A percentile compares a stretch with the other conserved stretches of the same genome.
These are phyloP conservation scores for Domatiomyces catenatus DNA, from an alignment of 2,329 filamentous ascomycete genomes.

Conservation along the genomic window DNA sequence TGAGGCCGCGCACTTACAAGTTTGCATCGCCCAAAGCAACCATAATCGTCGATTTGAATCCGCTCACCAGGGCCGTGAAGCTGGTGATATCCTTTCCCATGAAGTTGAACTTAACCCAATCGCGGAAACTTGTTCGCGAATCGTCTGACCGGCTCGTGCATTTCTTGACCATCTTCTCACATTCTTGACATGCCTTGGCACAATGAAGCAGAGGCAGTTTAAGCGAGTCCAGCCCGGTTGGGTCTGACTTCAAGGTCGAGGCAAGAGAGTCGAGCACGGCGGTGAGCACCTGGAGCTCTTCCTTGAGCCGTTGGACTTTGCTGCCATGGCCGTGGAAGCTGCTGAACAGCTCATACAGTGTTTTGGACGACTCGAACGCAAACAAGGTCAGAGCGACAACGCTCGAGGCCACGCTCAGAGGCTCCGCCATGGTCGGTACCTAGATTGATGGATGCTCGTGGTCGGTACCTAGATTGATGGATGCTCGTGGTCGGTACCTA, in stretches of 20 bases:
- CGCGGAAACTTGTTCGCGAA: constrained; percentile 11
- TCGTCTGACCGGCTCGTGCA: constrained; percentile 8
- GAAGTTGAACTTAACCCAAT: constrained; percentile 10
- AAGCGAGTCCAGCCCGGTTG: constrained; percentile 11
- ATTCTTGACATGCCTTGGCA: constrained; percentile 14
- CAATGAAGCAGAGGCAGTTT: constrained; percentile 16
- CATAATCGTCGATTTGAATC: constrained; percentile 19
- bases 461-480: not conserved
- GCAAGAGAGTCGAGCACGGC: constrained; percentile 10
- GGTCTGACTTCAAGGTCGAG: constrained; percentile 6
- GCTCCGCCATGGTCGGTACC: constrained; percentile 13
- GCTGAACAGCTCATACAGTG: constrained; percentile 13
- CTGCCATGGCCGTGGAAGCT: constrained; percentile 13
- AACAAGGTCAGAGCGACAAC: constrained; percentile 15
- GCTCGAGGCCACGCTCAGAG: constrained; percentile 12
- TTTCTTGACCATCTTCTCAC: constrained; percentile 10
- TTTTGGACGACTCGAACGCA: constrained; percentile 16
- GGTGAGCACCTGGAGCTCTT: constrained; percentile 13
- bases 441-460: no score
- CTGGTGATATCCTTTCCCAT: constrained; percentile 13
- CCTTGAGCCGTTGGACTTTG: constrained; percentile 13
- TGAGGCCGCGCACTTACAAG: constrained; percentile 20
- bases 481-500: no score
- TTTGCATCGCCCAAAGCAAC: constrained; percentile 19
- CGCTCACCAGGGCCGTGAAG: constrained; percentile 14